Evolutionary conservation across 176 grass and related monocot genomes (phyloP).

Genomic region (Musa troglodytarum): DNA sequence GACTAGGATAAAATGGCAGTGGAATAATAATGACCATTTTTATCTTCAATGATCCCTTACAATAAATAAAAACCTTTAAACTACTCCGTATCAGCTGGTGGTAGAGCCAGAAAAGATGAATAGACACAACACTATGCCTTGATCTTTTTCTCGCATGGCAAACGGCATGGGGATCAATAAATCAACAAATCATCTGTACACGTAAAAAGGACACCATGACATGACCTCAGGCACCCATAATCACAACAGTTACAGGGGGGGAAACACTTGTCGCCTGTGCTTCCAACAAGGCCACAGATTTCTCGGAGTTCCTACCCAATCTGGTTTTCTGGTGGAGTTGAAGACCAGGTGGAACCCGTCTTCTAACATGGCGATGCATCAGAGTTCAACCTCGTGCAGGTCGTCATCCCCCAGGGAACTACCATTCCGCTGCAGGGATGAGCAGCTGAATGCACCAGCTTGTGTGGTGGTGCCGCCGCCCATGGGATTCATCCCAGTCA

Average conservation of each 20-base stretch:
- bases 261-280: neutral
- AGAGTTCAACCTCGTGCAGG: conserved; percentile 18
- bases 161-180: neutral
- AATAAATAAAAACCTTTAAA: too few species aligned
- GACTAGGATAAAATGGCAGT: too few species aligned
- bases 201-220: conserved; percentile 6
- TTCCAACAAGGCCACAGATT: neutral
- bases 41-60: too few species aligned
- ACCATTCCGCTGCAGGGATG: conserved; percentile 2
- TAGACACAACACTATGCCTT: too few species aligned
- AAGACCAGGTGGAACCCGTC: neutral
- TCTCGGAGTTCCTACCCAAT: neutral
- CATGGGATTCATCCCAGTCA: conserved; percentile 14
- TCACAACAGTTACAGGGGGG: neutral
- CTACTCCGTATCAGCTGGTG: too few species aligned
- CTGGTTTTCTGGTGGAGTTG: neutral
- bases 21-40: too few species aligned
- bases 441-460: conserved; percentile 36
- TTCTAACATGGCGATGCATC: neutral
- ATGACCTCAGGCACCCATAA: neutral
- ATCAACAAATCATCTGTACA: conserved; percentile 25
- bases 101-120: too few species aligned
- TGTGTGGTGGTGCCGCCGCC: conserved; percentile 9
- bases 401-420: neutral
- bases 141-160: too few species aligned